A percentile compares a stretch with the other conserved stretches of the same genome.
These are phyloP conservation scores for Dactylellina parvicollis DNA, from an alignment of 2,329 filamentous ascomycete genomes.

Conservation along the genomic window DNA sequence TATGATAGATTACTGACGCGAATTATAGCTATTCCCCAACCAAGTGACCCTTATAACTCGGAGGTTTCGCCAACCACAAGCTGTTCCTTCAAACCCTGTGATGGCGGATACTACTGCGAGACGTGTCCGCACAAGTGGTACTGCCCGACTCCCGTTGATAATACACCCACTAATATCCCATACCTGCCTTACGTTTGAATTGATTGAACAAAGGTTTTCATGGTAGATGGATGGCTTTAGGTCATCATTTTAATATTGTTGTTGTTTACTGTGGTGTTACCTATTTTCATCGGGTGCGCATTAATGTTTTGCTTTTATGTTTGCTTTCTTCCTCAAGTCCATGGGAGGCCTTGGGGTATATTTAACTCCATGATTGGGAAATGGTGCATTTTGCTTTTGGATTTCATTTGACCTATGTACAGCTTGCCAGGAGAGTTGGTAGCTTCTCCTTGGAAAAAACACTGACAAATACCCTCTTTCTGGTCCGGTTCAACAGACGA, in stretches of 20 bases:
- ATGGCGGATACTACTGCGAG: slow-evolving; percentile 45
- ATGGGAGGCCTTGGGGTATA: slow-evolving; percentile 16
- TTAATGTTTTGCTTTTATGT: slow-evolving; percentile 13
- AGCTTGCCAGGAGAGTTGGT: not conserved
- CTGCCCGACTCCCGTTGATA: slow-evolving; percentile 31
- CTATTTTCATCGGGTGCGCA: slow-evolving; percentile 7
- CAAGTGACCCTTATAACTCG: slow-evolving; percentile 10
- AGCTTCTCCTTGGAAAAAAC: not conserved
- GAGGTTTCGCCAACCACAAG: slow-evolving; percentile 5
- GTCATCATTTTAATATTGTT: slow-evolving; percentile 3
- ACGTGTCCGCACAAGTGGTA: slow-evolving; percentile 51
- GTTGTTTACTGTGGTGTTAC: not conserved
- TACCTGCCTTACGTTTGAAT: slow-evolving; percentile 15
- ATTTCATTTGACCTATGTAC: not conserved
- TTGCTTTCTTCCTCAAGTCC: slow-evolving; percentile 2
- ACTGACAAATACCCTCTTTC: slow-evolving; percentile 2
- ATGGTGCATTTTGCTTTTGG: slow-evolving; percentile 11
- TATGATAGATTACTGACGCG: slow-evolving; percentile 1
- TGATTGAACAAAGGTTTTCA: not conserved
- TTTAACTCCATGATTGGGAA: slow-evolving; percentile 14
- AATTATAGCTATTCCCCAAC: not conserved
- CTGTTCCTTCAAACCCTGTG: slow-evolving; percentile 45
- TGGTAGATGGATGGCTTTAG: not conserved
- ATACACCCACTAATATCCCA: not conserved
- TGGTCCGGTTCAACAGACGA: not conserved